These are phyloP conservation scores for Chrysanthemum lavandulifolium DNA, from an alignment of 129 eudicot genomes.

Conservation along the genomic window DNA sequence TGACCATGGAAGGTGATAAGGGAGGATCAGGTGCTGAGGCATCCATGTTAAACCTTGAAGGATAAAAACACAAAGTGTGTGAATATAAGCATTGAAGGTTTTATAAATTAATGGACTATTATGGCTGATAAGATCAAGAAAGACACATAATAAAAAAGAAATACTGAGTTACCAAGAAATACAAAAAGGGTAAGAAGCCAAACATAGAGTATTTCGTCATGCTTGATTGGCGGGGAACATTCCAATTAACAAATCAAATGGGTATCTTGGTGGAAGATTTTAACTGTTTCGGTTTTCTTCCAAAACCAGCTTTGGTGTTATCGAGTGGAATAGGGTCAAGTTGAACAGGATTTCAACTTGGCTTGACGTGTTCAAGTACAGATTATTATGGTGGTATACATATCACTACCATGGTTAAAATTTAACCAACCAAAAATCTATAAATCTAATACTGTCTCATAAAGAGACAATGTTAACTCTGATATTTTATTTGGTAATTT, in stretches of 20 bases:
- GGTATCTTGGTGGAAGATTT: background rate
- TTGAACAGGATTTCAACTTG: too few relatives aligned
- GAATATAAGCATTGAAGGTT: conserved; percentile 17
- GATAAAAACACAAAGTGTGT: background rate
- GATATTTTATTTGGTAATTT: too few relatives aligned
- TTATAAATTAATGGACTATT: background rate
- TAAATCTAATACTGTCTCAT: too few relatives aligned
- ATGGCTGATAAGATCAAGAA: conserved; percentile 28
- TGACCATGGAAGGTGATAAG: conserved; percentile 30
- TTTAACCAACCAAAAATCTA: too few relatives aligned
- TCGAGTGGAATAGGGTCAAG: too few relatives aligned
- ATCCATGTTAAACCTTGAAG: conserved; percentile 27
- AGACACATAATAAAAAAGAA: conserved; percentile 18
- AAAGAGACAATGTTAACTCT: too few relatives aligned
- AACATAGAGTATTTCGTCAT: conserved; percentile 28
- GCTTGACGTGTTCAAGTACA: too few relatives aligned
- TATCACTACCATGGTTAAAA: too few relatives aligned
- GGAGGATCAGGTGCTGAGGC: conserved; percentile 23
- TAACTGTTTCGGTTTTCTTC: background rate
- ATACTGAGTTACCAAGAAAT: conserved; percentile 35
- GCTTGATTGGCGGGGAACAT: conserved; percentile 27
- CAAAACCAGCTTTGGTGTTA: too few relatives aligned
- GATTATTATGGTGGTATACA: too few relatives aligned
- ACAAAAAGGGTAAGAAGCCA: conserved; percentile 10
- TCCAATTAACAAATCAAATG: background rate